These are phyloP conservation scores for Fusarium fracticaudum DNA, from an alignment of 2,329 filamentous ascomycete species.

Conservation along the genomic window DNA sequence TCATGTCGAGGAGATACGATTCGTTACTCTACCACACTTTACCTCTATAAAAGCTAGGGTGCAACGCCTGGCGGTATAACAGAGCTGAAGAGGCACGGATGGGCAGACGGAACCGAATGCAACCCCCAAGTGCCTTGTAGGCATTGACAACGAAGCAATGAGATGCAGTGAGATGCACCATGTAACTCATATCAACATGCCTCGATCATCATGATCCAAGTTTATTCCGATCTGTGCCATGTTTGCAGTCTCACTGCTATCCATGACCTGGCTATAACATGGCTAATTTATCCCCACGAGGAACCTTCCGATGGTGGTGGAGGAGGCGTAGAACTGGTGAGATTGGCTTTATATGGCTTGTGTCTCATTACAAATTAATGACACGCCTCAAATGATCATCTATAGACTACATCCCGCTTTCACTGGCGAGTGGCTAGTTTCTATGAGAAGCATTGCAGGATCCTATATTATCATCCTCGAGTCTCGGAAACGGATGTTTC, in stretches of 20 bases:
- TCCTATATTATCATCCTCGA: not conserved
- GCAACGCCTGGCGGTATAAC: constrained; percentile 27
- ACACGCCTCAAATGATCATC: not conserved
- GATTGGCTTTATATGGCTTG: not conserved
- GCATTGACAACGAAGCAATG: constrained; percentile 28
- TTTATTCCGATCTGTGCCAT: constrained; percentile 8
- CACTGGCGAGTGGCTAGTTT: not conserved
- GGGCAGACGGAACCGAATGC: constrained; percentile 16
- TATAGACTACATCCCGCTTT: not conserved
- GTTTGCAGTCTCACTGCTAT: constrained; percentile 17
- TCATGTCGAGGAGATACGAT: constrained; percentile 20
- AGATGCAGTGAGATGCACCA: constrained; percentile 19
- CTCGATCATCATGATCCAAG: not conserved
- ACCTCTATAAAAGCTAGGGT: constrained; percentile 8
- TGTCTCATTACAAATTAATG: not conserved
- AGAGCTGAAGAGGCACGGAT: constrained; percentile 34
- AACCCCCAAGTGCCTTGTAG: not conserved
- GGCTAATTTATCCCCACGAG: constrained; percentile 2
- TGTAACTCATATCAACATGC: constrained; percentile 15
- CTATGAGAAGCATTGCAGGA: not conserved
- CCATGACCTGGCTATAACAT: not conserved
- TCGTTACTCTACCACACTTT: constrained; percentile 24
- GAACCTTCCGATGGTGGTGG: constrained; percentile 19
- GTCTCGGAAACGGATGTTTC: constrained; percentile 10
- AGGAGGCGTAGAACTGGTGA: constrained; percentile 13